Evolutionary conservation across 345 rosid species (phyloP).

Genomic region (Populus pruinosa): DNA sequence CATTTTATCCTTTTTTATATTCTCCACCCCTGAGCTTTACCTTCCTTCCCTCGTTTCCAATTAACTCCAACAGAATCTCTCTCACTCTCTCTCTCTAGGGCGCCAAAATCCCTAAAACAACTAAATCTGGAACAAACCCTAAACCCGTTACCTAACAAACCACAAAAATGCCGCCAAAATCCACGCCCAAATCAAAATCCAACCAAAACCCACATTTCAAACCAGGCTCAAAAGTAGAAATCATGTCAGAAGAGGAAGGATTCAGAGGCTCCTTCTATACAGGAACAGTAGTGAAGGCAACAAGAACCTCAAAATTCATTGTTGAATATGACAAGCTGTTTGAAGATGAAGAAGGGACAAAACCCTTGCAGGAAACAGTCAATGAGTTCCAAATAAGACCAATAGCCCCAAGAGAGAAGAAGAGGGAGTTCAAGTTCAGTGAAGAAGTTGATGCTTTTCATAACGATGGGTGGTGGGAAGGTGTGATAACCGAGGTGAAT

Average conservation of each 20-base stretch:
- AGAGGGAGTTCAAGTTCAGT: constrained; percentile 36
- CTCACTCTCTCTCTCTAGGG: not conserved
- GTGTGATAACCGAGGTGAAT: constrained; percentile 49
- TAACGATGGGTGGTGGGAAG: constrained; percentile 96
- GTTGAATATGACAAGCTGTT: constrained; percentile 51
- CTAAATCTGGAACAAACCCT: not conserved
- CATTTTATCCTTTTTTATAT: not conserved
- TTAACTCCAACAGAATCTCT: not conserved
- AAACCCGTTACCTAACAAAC: not conserved
- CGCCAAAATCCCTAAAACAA: not conserved
- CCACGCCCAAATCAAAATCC: constrained; percentile 9
- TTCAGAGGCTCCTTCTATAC: constrained; percentile 72
- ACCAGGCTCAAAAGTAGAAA: constrained; percentile 58
- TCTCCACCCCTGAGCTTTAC: not conserved
- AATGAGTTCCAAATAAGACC: constrained; percentile 45
- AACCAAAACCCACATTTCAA: constrained; percentile 11
- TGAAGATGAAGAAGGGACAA: constrained; percentile 45
- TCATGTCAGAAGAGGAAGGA: constrained; percentile 57
- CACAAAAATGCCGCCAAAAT: constrained; percentile 6
- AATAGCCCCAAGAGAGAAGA: constrained; percentile 50
- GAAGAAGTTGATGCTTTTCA: constrained; percentile 67
- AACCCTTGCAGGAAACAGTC: constrained; percentile 41
- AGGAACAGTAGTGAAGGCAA: constrained; percentile 43
- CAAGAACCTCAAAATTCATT: constrained; percentile 27
- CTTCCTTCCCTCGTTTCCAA: not conserved